Conservation (phyloP, 768 basidiomycete species). For the Pleurotus tuber-regium region DNA sequence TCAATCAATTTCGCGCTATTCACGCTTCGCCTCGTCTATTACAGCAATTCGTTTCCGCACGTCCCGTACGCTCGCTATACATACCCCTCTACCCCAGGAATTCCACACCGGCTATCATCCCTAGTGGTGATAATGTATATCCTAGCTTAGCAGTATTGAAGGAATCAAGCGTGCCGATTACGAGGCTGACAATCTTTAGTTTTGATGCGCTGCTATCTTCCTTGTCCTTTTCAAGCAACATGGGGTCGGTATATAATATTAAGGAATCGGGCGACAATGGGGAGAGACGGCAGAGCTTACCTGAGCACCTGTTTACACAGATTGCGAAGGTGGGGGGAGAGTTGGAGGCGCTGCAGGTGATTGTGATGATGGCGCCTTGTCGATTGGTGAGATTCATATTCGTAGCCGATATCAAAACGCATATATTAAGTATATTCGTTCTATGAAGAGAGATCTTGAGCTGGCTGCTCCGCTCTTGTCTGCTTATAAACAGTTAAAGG, state of each 20-base stretch:
- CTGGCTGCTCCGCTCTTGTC: not conserved
- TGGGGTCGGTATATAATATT: slow-evolving; percentile 43
- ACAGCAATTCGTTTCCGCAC: slow-evolving; percentile 4
- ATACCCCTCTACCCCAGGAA: not conserved
- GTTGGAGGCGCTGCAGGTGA: slow-evolving; percentile 61
- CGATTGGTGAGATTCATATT: slow-evolving; percentile 35
- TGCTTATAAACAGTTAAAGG: not conserved
- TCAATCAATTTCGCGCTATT: slow-evolving; percentile 51
- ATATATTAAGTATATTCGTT: not conserved
- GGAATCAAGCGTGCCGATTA: not conserved
- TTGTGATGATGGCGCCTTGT: slow-evolving; percentile 50
- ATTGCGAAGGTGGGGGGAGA: slow-evolving; percentile 44
- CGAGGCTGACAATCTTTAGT: slow-evolving; percentile 5
- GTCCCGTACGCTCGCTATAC: slow-evolving; percentile 5
- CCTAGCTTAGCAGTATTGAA: not conserved
- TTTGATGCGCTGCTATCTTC: not conserved
- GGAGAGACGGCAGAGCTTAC: slow-evolving; percentile 57
- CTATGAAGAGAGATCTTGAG: not conserved
- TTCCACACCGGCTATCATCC: not conserved
- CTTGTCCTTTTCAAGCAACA: slow-evolving; percentile 21
- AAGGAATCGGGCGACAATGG: slow-evolving; percentile 37
- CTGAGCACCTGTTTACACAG: slow-evolving; percentile 19
- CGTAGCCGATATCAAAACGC: not conserved
- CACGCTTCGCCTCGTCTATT: slow-evolving; percentile 39
- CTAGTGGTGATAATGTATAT: not conserved